Evolutionary conservation across 345 rosid genomes (phyloP).

Genomic region (Ceriops tagal): DNA sequence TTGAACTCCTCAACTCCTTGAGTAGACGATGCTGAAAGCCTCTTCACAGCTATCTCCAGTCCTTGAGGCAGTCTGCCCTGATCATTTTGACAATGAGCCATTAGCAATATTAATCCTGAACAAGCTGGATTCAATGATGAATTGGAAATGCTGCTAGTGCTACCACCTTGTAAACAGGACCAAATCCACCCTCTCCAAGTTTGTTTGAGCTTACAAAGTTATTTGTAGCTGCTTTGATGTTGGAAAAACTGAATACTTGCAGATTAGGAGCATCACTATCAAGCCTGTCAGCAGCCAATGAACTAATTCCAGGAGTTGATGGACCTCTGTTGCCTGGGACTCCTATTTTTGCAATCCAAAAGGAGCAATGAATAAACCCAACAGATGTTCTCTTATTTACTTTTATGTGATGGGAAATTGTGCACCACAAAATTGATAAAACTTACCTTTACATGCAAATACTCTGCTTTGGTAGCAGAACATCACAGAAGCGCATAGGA

Average conservation of each 20-base stretch:
- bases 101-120: not conserved
- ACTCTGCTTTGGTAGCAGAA: slow-evolving; percentile 18
- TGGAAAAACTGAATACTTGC: slow-evolving; percentile 25
- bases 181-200: slow-evolving; percentile 48
- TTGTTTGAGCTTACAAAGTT: slow-evolving; percentile 33
- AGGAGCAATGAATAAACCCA: not conserved
- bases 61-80: slow-evolving; percentile 31
- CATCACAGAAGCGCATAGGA: slow-evolving; percentile 9
- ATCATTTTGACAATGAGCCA: not conserved
- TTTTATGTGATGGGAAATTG: not conserved
- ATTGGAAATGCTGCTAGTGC: not conserved
- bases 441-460: slow-evolving; percentile 22
- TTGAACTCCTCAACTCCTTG: slow-evolving; percentile 40
- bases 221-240: slow-evolving; percentile 34
- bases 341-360: not conserved
- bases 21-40: slow-evolving; percentile 34
- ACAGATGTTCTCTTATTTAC: not conserved
- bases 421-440: not conserved
- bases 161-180: slow-evolving; percentile 40
- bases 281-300: not conserved
- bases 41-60: slow-evolving; percentile 44
- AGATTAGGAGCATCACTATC: slow-evolving; percentile 20
- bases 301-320: not conserved
- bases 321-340: not conserved
- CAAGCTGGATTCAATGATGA: not conserved